phyloP scores from a whole-genome alignment of 257 asterid species.

The Sherardia arvensis region DNA sequence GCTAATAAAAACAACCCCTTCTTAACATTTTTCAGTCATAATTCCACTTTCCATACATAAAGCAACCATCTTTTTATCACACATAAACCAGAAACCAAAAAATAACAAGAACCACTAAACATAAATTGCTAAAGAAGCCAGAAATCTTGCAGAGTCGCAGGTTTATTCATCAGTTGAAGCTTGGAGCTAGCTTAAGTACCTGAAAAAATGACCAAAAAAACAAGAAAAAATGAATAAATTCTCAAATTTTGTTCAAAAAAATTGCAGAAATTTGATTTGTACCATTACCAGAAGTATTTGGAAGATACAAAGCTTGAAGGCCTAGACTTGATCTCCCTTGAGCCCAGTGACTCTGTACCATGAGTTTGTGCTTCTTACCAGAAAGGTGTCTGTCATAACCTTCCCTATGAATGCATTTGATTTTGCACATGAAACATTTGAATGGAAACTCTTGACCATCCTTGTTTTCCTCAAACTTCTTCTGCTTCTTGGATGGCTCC shows the following conservation, averaged over 20 bases:
- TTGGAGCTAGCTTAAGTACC: neutral
- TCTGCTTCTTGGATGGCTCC: slow-evolving; percentile 17
- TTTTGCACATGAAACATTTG: neutral
- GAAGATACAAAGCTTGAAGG: slow-evolving; percentile 27
- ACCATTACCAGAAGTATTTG: neutral
- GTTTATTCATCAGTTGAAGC: neutral
- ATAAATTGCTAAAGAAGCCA: neutral
- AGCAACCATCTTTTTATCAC: neutral
- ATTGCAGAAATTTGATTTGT: neutral
- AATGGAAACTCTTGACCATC: neutral
- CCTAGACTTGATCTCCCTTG: neutral
- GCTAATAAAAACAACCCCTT: too few species aligned
- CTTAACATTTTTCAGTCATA: neutral
- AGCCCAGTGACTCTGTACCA: neutral
- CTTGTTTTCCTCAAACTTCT: neutral
- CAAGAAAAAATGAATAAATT: neutral
- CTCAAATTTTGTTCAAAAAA: neutral
- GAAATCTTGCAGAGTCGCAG: neutral
- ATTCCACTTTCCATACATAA: neutral
- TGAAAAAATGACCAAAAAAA: neutral
- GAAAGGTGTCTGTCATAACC: neutral
- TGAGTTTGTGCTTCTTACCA: neutral
- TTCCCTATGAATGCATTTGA: neutral
- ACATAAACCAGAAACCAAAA: neutral
- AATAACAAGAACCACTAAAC: neutral